phyloP scores from a whole-genome alignment of 768 basidiomycete species.

The Termitomyces heimii region DNA sequence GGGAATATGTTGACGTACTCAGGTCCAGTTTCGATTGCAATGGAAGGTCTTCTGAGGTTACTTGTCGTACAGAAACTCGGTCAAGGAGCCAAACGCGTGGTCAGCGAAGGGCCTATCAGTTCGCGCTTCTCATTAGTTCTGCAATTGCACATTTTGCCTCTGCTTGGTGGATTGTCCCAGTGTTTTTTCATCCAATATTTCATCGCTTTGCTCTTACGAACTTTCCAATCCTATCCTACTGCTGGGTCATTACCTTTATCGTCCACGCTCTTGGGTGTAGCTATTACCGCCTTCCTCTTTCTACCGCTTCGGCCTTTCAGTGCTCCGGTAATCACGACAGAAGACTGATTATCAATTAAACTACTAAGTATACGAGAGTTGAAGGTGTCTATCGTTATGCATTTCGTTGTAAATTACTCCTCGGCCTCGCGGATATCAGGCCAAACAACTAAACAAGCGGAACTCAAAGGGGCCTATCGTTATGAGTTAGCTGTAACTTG shows the following conservation, averaged over 20 bases:
- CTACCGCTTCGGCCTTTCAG: too few species aligned
- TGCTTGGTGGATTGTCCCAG: constrained; percentile 83
- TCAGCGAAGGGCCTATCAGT: constrained; percentile 66
- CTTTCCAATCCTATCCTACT: constrained; percentile 65
- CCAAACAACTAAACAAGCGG: too few species aligned
- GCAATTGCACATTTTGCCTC: constrained; percentile 77
- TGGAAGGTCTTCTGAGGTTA: constrained; percentile 82
- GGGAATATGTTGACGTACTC: constrained; percentile 62
- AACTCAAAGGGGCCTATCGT: too few species aligned
- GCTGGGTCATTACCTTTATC: constrained; percentile 82
- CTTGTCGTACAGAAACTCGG: constrained; percentile 80
- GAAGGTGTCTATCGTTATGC: too few species aligned
- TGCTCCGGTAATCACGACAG: too few species aligned
- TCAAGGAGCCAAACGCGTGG: constrained; percentile 67
- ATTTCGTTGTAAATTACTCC: too few species aligned
- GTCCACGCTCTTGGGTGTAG: constrained; percentile 84
- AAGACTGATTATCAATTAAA: too few species aligned
- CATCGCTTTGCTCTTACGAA: background rate
- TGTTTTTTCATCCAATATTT: constrained; percentile 23
- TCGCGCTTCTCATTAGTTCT: constrained; percentile 67
- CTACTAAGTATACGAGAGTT: too few species aligned
- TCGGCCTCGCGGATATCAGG: too few species aligned
- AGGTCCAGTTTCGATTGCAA: constrained; percentile 71
- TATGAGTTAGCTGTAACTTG: too few species aligned
- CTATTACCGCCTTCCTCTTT: constrained; percentile 84